Evolutionary conservation across 768 basidiomycete species (phyloP).

Genomic region (Boletus eberwhitei): DNA sequence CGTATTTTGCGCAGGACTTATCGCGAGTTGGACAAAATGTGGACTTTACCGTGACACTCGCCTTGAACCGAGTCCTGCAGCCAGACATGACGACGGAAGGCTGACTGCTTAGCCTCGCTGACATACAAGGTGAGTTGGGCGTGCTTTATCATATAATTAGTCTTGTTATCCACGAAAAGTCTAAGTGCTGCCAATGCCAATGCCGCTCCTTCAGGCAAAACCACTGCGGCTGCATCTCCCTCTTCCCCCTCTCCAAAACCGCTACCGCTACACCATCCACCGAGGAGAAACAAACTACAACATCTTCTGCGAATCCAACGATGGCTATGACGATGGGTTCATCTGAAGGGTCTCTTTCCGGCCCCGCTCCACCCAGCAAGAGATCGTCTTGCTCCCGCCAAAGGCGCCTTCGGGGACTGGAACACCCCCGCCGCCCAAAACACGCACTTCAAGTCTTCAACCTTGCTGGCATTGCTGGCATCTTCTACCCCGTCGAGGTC

Average conservation of each 20-base stretch:
- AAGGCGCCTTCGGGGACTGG: slow-evolving; percentile 41
- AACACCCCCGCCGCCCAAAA: slow-evolving; percentile 35
- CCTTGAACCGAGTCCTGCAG: too few relatives aligned
- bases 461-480: slow-evolving; percentile 26
- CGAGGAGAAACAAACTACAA: slow-evolving; percentile 26
- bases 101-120: too few relatives aligned
- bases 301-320: slow-evolving; percentile 29
- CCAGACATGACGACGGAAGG: too few relatives aligned
- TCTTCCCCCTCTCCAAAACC: slow-evolving; percentile 33
- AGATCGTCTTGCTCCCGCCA: slow-evolving; percentile 32
- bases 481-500: slow-evolving; percentile 21
- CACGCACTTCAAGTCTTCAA: slow-evolving; percentile 36
- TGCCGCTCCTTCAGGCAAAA: slow-evolving; percentile 41
- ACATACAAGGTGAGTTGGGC: too few relatives aligned
- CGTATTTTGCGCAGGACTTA: too few relatives aligned
- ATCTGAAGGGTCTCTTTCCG: slow-evolving; percentile 27
- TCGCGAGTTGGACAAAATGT: too few relatives aligned
- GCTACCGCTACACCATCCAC: slow-evolving; percentile 28
- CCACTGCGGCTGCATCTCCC: slow-evolving; percentile 31
- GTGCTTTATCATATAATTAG: too few relatives aligned
- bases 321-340: slow-evolving; percentile 35
- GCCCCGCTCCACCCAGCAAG: slow-evolving; percentile 32
- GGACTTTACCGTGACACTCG: too few relatives aligned
- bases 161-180: too few relatives aligned
- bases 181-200: too few relatives aligned